Percentiles rank a stretch among this genome's conserved stretches.
Evolutionary conservation across 805 yeast species (phyloP).

Genomic region (Hemisphaericaspora nanyangensis): DNA sequence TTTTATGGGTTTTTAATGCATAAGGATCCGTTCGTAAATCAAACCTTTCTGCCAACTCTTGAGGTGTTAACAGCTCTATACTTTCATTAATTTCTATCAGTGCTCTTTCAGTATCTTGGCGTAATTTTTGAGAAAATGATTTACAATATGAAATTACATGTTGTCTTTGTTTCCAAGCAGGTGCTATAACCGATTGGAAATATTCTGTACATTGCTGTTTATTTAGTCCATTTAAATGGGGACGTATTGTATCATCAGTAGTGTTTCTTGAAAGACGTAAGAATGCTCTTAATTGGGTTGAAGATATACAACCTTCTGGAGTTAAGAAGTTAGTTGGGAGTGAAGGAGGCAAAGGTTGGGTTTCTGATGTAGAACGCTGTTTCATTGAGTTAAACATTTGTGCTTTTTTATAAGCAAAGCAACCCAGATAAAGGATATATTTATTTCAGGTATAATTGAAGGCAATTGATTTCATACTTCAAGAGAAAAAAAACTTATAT

Average conservation of each 20-base stretch:
- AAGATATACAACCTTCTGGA: conserved; percentile 31
- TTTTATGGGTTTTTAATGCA: conserved; percentile 24
- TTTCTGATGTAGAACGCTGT: not conserved
- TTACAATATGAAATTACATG: conserved; percentile 28
- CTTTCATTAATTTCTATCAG: not conserved
- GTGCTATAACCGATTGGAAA: conserved; percentile 23
- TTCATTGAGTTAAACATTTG: too few species aligned
- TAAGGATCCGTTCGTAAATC: conserved; percentile 39
- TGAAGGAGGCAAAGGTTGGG: not conserved
- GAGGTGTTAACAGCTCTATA: not conserved
- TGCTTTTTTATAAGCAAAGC: too few species aligned
- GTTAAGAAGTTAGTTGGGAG: conserved; percentile 14
- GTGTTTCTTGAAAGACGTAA: conserved; percentile 35
- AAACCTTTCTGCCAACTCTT: conserved; percentile 11
- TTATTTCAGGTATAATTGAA: too few species aligned
- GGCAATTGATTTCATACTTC: too few species aligned
- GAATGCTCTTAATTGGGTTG: conserved; percentile 33
- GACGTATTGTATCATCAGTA: conserved; percentile 38
- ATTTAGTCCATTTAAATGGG: conserved; percentile 32
- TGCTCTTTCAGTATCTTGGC: conserved; percentile 11
- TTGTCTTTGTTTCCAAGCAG: conserved; percentile 35
- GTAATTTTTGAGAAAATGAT: conserved; percentile 21
- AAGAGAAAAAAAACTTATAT: too few species aligned
- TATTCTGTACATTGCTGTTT: conserved; percentile 23
- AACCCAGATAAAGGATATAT: too few species aligned